These are phyloP conservation scores for Amanita bisporigera DNA, from an alignment of 1,284 basidiomycete species.

Conservation along the genomic window DNA sequence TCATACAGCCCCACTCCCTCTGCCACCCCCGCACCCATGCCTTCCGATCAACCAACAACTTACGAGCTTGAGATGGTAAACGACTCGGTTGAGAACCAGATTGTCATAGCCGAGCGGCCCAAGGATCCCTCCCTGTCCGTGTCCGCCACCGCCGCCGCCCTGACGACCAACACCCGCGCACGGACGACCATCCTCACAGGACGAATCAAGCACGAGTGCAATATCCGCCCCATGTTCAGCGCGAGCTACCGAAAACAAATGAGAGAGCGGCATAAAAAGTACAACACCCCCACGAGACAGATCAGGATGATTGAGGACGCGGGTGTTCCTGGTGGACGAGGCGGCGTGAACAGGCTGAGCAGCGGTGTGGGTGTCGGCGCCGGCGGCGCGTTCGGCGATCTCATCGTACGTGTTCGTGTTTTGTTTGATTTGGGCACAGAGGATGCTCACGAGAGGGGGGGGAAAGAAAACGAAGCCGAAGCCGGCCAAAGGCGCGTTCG, in stretches of 20 bases:
- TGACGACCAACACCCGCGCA: constrained; percentile 55
- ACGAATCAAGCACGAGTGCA: constrained; percentile 76
- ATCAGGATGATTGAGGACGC: constrained; percentile 66
- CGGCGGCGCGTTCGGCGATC: constrained; percentile 57
- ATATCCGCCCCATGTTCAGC: constrained; percentile 66
- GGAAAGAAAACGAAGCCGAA: constrained; percentile 71
- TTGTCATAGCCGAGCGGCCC: constrained; percentile 76
- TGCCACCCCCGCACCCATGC: constrained; percentile 17
- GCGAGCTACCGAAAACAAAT: constrained; percentile 68
- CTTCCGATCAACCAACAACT: constrained; percentile 53
- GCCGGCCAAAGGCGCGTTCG: constrained; percentile 71
- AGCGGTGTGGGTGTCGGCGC: constrained; percentile 57
- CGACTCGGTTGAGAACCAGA: constrained; percentile 75
- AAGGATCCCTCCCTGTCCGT: constrained; percentile 60
- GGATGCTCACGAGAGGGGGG: constrained; percentile 9
- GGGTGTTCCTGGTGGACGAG: constrained; percentile 63
- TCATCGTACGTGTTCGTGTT: constrained; percentile 56
- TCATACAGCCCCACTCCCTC: constrained; percentile 41
- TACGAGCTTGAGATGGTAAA: constrained; percentile 83
- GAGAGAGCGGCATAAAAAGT: constrained; percentile 61
- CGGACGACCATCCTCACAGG: constrained; percentile 78
- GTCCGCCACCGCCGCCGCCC: constrained; percentile 31
- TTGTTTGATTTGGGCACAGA: neutral
- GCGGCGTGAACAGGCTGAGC: constrained; percentile 68
- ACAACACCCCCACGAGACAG: constrained; percentile 64